Percentiles rank a stretch among this genome's conserved stretches.
Evolutionary conservation across 345 rosid genomes (phyloP).

Genomic region (Arabis hirsuta): DNA sequence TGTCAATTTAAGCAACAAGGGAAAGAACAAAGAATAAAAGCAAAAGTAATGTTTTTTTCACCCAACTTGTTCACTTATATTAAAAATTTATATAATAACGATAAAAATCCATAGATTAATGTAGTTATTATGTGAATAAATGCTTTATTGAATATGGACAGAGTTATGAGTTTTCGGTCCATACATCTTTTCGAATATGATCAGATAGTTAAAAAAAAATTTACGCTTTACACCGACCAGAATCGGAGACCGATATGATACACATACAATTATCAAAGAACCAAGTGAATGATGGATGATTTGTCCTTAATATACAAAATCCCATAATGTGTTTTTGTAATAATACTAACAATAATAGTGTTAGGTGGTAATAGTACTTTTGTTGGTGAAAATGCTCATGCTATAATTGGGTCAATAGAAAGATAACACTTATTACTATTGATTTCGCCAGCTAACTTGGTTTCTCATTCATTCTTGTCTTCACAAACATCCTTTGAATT

Average conservation of each 20-base stretch:
- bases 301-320: slow-evolving; percentile 13
- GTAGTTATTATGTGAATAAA: no score
- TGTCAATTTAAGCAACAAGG: slow-evolving; percentile 34
- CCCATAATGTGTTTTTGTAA: not conserved
- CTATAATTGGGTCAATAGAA: slow-evolving; percentile 21
- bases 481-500: not conserved
- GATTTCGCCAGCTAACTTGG: slow-evolving; percentile 27
- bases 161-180: no score
- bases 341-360: slow-evolving; percentile 31
- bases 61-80: slow-evolving; percentile 8
- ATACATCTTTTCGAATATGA: no score
- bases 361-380: slow-evolving; percentile 30
- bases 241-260: no score
- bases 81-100: not conserved
- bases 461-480: slow-evolving; percentile 14
- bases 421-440: slow-evolving; percentile 31
- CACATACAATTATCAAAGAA: not conserved
- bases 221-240: no score
- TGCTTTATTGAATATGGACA: no score
- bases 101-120: not conserved
- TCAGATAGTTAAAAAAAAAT: no score
- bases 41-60: slow-evolving; percentile 3
- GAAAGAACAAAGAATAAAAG: slow-evolving; percentile 18
- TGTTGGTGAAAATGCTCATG: slow-evolving; percentile 34
- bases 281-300: not conserved